A percentile compares a stretch with the other conserved stretches of the same genome.
These are phyloP conservation scores for Phialophora expanda DNA, from an alignment of 2,329 filamentous ascomycete genomes.

Conservation along the genomic window DNA sequence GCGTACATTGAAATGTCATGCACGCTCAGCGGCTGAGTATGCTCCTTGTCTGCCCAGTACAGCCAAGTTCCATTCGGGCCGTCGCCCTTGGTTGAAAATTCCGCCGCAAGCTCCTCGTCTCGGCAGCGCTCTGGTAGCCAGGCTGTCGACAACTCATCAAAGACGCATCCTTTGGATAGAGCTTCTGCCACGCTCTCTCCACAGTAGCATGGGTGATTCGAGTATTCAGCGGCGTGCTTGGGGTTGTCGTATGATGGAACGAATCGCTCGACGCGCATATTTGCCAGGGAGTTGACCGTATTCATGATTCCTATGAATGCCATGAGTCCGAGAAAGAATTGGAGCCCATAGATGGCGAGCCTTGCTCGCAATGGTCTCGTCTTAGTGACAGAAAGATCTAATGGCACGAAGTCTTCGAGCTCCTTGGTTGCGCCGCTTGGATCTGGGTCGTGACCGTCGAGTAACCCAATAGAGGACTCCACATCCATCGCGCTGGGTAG, in stretches of 20 bases:
- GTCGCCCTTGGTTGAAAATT: conserved; percentile 10
- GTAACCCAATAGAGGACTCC: conserved; percentile 10
- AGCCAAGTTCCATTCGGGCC: conserved; percentile 8
- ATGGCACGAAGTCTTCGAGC: background rate
- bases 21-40: conserved; percentile 4
- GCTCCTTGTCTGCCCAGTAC: conserved; percentile 15
- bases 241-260: conserved; percentile 11
- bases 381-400: background rate
- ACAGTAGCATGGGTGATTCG: conserved; percentile 10
- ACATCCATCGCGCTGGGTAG: background rate
- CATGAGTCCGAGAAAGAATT: conserved; percentile 6
- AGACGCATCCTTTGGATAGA: conserved; percentile 10
- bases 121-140: conserved; percentile 8
- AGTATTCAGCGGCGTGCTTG: conserved; percentile 13
- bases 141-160: conserved; percentile 9
- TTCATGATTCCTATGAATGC: conserved; percentile 7
- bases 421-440: conserved; percentile 5
- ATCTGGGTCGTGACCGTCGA: background rate
- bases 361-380: background rate
- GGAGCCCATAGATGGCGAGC: background rate
- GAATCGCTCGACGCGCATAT: conserved; percentile 6
- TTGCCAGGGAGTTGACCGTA: background rate
- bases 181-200: conserved; percentile 8
- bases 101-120: conserved; percentile 7
- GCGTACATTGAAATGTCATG: conserved; percentile 15